These are phyloP conservation scores for Xerocomellus chrysenteron DNA, from an alignment of 768 basidiomycete genomes.

Conservation along the genomic window DNA sequence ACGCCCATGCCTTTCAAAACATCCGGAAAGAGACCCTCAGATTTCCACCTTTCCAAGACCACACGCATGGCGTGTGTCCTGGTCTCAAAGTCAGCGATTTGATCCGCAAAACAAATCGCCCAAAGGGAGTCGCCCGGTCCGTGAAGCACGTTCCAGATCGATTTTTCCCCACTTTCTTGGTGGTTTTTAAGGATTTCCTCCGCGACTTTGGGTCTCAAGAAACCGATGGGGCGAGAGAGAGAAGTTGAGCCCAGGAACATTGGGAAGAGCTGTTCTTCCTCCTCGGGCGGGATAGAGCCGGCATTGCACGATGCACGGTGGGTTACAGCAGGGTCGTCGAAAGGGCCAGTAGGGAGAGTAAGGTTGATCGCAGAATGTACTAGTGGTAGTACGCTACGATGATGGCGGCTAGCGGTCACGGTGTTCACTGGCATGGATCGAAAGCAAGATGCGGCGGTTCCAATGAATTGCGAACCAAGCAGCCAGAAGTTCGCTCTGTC, in stretches of 20 bases:
- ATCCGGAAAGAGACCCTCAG: constrained; percentile 17
- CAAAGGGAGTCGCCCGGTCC: constrained; percentile 14
- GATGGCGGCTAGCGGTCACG: background rate
- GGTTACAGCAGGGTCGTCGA: constrained; percentile 9
- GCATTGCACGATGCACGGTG: constrained; percentile 23
- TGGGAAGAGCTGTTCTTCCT: constrained; percentile 23
- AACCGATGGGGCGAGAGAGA: constrained; percentile 18
- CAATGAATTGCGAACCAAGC: background rate
- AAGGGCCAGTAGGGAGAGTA: constrained; percentile 24
- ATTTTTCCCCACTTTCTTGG: background rate
- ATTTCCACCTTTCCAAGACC: constrained; percentile 17
- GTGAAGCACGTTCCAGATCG: constrained; percentile 21
- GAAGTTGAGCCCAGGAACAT: constrained; percentile 16
- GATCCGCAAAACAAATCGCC: constrained; percentile 23
- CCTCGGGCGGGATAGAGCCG: background rate
- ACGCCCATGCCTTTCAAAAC: constrained; percentile 17
- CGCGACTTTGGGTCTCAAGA: constrained; percentile 15
- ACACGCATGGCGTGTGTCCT: constrained; percentile 15
- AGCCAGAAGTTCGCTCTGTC: background rate
- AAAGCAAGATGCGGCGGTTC: background rate
- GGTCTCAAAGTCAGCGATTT: constrained; percentile 10
- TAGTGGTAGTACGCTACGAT: constrained; percentile 19
- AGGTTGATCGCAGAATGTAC: constrained; percentile 29
- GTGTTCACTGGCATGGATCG: background rate
- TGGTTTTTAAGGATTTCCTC: constrained; percentile 13